A percentile compares a stretch with the other conserved stretches of the same genome.
Conservation (phyloP, 768 basidiomycete species). For the Pleurotus ostreatus region DNA sequence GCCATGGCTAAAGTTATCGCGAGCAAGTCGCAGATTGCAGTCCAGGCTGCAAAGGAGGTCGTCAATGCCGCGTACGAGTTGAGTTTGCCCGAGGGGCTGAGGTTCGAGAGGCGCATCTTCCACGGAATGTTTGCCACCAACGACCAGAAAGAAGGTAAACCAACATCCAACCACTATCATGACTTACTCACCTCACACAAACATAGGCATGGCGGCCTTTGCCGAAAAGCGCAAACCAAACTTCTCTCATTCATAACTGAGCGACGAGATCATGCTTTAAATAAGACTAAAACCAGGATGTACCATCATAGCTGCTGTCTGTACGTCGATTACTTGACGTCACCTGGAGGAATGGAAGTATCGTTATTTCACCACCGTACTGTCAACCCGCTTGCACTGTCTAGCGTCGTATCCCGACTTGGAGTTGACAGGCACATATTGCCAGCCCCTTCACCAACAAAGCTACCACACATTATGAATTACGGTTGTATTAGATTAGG, state of each 20-base stretch:
- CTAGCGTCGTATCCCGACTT: too few species aligned
- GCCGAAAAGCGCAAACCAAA: conserved; percentile 87
- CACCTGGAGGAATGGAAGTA: too few species aligned
- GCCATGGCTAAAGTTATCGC: conserved; percentile 76
- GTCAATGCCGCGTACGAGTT: conserved; percentile 90
- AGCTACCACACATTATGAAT: too few species aligned
- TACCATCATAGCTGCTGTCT: too few species aligned
- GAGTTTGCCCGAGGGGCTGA: conserved; percentile 75
- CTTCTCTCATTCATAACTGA: conserved; percentile 58
- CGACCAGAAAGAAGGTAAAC: conserved; percentile 91
- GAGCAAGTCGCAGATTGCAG: conserved; percentile 76
- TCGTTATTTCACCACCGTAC: too few species aligned
- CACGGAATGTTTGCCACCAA: conserved; percentile 88
- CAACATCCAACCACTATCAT: not conserved
- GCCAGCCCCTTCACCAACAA: too few species aligned
- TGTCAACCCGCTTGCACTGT: too few species aligned
- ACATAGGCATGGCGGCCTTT: conserved; percentile 88
- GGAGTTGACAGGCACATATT: too few species aligned
- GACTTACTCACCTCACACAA: conserved; percentile 8
- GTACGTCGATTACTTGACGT: too few species aligned
- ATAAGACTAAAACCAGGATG: too few species aligned
- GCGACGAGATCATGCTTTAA: not conserved
- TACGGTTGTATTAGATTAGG: too few species aligned
- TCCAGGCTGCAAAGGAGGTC: conserved; percentile 88
- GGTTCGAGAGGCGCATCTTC: conserved; percentile 87